phyloP scores from a whole-genome alignment of 1,284 basidiomycete genomes.

The Cryptococcus hybrid region DNA sequence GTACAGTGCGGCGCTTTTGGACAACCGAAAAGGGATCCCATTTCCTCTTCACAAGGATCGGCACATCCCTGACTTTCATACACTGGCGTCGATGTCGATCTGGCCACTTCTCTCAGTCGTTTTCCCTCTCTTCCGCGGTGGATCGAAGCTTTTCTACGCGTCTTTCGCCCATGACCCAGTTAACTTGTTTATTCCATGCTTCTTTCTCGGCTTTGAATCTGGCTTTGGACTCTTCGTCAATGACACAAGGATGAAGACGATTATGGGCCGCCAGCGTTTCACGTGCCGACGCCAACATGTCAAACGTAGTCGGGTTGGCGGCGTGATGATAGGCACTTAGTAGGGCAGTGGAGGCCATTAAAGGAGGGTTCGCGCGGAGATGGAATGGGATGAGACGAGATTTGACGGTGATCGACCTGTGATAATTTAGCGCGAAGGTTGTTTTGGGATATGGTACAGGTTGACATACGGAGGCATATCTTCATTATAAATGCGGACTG shows the following conservation, averaged over 20 bases:
- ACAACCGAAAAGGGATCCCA: constrained; percentile 2
- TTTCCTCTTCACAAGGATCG: constrained; percentile 1
- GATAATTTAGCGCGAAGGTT: constrained; percentile 15
- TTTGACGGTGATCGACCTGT: constrained; percentile 41
- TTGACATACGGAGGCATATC: constrained; percentile 33
- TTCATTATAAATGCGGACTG: constrained; percentile 40
- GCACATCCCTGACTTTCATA: constrained; percentile 6
- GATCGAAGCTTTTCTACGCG: constrained; percentile 41
- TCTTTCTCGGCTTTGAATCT: constrained; percentile 36
- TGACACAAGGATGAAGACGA: constrained; percentile 37
- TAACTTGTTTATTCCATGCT: constrained; percentile 41
- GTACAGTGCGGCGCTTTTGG: constrained; percentile 6
- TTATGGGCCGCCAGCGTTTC: constrained; percentile 35
- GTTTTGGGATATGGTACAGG: neutral
- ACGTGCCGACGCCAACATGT: constrained; percentile 29
- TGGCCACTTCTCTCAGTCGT: constrained; percentile 25
- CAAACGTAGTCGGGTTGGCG: constrained; percentile 31
- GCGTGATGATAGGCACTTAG: constrained; percentile 45
- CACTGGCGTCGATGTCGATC: constrained; percentile 8
- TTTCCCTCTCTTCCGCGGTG: constrained; percentile 37
- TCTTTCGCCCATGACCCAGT: constrained; percentile 47
- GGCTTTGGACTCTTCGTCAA: constrained; percentile 13
- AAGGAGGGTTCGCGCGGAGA: constrained; percentile 35
- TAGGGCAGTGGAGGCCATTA: constrained; percentile 31
- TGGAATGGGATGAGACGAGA: constrained; percentile 37